Conservation (phyloP, 805 yeast species). For the Nakazawaea pomicola region DNA sequence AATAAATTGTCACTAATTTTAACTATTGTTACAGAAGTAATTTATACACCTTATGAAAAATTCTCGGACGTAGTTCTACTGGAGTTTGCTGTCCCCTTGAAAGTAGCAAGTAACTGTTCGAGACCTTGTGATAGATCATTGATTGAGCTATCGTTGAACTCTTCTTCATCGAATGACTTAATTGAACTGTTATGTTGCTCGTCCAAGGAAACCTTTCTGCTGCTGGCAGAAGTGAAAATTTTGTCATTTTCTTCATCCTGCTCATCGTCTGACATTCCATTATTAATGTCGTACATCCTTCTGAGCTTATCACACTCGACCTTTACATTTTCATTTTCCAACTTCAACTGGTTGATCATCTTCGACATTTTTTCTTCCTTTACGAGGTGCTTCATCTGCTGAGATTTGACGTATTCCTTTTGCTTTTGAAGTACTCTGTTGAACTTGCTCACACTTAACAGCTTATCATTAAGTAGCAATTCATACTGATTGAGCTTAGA, state of each 20-base stretch:
- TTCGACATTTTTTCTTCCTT: constrained; percentile 10
- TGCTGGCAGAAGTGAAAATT: background rate
- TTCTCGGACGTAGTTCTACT: no score
- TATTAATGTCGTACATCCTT: background rate
- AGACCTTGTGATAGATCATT: constrained; percentile 10
- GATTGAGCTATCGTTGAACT: constrained; percentile 11
- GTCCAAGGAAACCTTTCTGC: background rate
- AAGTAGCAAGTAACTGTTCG: constrained; percentile 6
- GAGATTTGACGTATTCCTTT: constrained; percentile 5
- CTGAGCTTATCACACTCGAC: constrained; percentile 10
- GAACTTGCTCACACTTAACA: constrained; percentile 4
- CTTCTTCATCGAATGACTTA: constrained; percentile 1
- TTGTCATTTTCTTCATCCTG: background rate
- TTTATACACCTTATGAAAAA: no score
- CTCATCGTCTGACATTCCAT: constrained; percentile 5
- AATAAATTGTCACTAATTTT: constrained; percentile 20
- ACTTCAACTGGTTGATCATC: constrained; percentile 4
- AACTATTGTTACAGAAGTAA: background rate
- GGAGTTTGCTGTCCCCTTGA: background rate
- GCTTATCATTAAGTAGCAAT: constrained; percentile 3
- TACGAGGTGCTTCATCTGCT: constrained; percentile 1
- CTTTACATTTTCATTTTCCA: constrained; percentile 11
- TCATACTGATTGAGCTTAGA: constrained; percentile 2
- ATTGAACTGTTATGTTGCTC: background rate
- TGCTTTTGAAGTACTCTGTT: constrained; percentile 8